Conservation (phyloP, 441 rosid genomes). For the Populus hybrid region DNA sequence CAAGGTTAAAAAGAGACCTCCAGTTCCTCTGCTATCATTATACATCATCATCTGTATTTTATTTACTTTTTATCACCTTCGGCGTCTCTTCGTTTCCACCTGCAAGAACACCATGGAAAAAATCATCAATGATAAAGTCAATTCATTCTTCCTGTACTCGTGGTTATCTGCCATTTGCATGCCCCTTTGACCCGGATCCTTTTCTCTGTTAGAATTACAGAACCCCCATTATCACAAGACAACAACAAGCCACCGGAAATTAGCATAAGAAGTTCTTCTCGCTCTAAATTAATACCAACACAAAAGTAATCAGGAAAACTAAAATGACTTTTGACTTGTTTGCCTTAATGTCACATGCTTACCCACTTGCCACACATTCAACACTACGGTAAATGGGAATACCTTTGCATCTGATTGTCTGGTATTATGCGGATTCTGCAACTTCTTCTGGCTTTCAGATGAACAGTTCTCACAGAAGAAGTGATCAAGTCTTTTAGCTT, state of each 20-base stretch:
- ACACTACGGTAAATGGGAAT: neutral
- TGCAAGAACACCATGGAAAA: slow-evolving; percentile 27
- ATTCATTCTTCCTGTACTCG: neutral
- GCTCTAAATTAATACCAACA: neutral
- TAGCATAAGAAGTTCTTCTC: neutral
- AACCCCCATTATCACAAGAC: neutral
- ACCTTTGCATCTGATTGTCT: slow-evolving; percentile 68
- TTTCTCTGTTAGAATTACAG: neutral
- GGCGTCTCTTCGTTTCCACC: slow-evolving; percentile 72
- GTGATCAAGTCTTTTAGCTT: slow-evolving; percentile 71
- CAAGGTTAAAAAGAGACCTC: slow-evolving; percentile 22
- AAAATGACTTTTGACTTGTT: neutral
- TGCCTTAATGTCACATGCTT: neutral
- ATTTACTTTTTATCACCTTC: slow-evolving; percentile 40
- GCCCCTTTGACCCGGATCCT: neutral
- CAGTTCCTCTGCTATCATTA: slow-evolving; percentile 14
- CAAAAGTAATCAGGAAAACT: neutral
- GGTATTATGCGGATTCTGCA: slow-evolving; percentile 55
- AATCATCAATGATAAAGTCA: neutral
- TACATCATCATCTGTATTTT: slow-evolving; percentile 14
- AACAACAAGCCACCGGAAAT: neutral
- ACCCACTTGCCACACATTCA: neutral
- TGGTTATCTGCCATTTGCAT: neutral
- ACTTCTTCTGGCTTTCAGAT: slow-evolving; percentile 53
- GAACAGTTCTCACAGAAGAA: slow-evolving; percentile 86